These are phyloP conservation scores for Naematelia encephala DNA, from an alignment of 768 basidiomycete species.

Conservation along the genomic window DNA sequence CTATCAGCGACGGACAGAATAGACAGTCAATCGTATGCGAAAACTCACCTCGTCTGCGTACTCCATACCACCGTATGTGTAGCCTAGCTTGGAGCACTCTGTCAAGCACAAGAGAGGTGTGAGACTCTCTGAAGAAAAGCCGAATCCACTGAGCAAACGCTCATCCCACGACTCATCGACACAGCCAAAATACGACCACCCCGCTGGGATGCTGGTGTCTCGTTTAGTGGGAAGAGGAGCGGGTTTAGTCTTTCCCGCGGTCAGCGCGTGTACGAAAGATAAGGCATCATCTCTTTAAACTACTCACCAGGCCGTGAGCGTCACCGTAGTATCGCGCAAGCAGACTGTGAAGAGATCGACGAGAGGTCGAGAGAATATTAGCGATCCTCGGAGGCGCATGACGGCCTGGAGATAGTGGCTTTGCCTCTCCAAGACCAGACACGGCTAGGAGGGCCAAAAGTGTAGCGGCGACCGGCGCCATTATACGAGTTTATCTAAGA, in stretches of 20 bases:
- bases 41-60: conserved; percentile 45
- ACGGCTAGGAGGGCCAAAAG: conserved; percentile 28
- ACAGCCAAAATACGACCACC: conserved; percentile 47
- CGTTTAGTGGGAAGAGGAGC: conserved; percentile 38
- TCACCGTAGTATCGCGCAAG: conserved; percentile 40
- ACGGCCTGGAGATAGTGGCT: conserved; percentile 41
- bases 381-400: conserved; percentile 45
- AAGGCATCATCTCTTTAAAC: neutral
- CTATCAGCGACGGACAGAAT: conserved; percentile 1
- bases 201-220: conserved; percentile 34
- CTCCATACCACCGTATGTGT: conserved; percentile 39
- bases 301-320: conserved; percentile 43
- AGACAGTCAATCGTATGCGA: neutral
- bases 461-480: conserved; percentile 45
- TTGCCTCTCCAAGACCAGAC: conserved; percentile 29
- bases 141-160: conserved; percentile 41
- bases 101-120: conserved; percentile 40
- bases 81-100: conserved; percentile 42
- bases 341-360: conserved; percentile 19
- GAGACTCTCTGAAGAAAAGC: conserved; percentile 34
- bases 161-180: conserved; percentile 42
- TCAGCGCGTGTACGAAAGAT: neutral
- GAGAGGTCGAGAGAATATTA: conserved; percentile 27
- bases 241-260: conserved; percentile 31
- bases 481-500: conserved; percentile 16